Evolutionary conservation across 2,329 filamentous ascomycete species (phyloP), one percentile per base, ranked within the genome.

Genomic region (Aureobasidium namibiae): DNA sequence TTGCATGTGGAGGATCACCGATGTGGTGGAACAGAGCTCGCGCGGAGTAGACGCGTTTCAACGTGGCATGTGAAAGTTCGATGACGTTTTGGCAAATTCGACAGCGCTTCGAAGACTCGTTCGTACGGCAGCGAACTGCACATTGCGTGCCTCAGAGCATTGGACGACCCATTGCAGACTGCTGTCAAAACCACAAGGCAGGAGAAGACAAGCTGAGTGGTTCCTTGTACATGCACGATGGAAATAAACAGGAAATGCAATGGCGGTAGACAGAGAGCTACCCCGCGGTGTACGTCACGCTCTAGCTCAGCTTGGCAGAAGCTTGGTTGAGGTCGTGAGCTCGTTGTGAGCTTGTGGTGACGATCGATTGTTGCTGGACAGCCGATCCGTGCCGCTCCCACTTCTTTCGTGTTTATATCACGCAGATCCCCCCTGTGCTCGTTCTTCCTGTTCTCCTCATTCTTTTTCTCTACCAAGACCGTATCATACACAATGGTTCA

Each of bases 401-500:
- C 7, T 52, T 52, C n/a, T 14, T 11, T 54, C 14, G 23, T 58
- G 44, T 58, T 58, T 56, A 56, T 56, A 56, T 46, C 29, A 1
- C 24, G 53, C 53, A 46, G 39, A 46, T 42, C 39, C 23, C 44
- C 50, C 39, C 21, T 46, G 11, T 29, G 8, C 10, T 13, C 18
- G 16, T 26, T 9, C 18, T 8, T 18, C 18, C 33, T 46, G 11
- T 14, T 24, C 31, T 56, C n/a, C 31, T 38, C 41, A 31, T 46
- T 45, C 21, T 56, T 33, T 5, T 23, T 21, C 18, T 26, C 29
- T 4, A 10, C 10, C n/a, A 36, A 13, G 1, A 56, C 11, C 31
- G 26, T 41, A 36, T 33, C 39, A 36, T 9, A 56, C 61, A 69
- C 33, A 36, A 72, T 72, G 70, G 70, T 72, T 36, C 70, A 72